These are phyloP conservation scores for Quercus wislizeni DNA, from an alignment of 306 rosid genomes.

Conservation along the genomic window DNA sequence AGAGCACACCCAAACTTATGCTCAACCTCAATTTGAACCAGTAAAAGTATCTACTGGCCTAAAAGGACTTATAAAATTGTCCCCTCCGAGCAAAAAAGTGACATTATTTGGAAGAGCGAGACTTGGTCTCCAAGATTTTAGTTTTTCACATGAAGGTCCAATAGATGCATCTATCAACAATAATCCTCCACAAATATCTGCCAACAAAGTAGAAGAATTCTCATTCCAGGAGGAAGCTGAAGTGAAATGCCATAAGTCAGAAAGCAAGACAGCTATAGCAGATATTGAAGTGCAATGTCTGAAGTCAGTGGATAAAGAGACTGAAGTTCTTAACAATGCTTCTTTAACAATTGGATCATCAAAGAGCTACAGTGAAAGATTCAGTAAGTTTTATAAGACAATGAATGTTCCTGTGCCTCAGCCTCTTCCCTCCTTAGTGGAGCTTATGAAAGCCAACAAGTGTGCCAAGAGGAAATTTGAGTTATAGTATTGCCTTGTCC, in stretches of 20 bases:
- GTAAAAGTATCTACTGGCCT: conserved; percentile 26
- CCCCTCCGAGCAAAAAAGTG: conserved; percentile 37
- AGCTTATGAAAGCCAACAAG: too few relatives aligned
- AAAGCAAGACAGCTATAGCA: conserved; percentile 7
- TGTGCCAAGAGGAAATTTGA: too few relatives aligned
- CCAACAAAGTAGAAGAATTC: conserved; percentile 20
- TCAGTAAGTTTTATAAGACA: too few relatives aligned
- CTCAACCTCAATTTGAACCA: conserved; percentile 34
- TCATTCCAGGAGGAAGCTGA: conserved; percentile 25
- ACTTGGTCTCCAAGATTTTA: conserved; percentile 40
- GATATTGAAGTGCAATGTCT: not conserved
- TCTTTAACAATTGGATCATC: too few relatives aligned
- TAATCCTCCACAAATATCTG: conserved; percentile 27
- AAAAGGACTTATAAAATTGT: conserved; percentile 24
- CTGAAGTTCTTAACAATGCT: too few relatives aligned
- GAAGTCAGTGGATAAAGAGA: too few relatives aligned
- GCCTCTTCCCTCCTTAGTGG: too few relatives aligned
- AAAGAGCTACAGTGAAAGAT: too few relatives aligned
- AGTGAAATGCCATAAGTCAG: conserved; percentile 27
- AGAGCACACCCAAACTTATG: conserved; percentile 26
- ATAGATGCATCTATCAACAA: not conserved
- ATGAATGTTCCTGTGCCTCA: too few relatives aligned
- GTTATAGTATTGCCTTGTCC: too few relatives aligned
- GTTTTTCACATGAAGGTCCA: conserved; percentile 2
- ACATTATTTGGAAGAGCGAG: conserved; percentile 85